Evolutionary conservation across 108 stramenopile genomes (phyloP).

Genomic region (Fragilariopsis cylindrus): DNA sequence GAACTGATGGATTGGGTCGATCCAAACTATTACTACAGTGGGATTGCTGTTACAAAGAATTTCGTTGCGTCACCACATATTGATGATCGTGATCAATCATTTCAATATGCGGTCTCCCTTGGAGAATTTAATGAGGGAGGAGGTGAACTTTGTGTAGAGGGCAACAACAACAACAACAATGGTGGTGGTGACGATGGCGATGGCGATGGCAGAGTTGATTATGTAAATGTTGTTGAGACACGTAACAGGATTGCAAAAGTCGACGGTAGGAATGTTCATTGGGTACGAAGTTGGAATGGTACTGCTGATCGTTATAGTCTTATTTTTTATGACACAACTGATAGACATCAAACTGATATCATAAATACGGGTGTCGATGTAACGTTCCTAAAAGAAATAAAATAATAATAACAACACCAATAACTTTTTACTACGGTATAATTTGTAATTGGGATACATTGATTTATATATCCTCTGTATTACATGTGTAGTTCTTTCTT

Average conservation of each 20-base stretch:
- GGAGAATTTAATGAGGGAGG: conserved; percentile 30
- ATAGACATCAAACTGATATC: too few species aligned
- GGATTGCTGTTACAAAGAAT: conserved; percentile 63
- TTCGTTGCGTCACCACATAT: conserved; percentile 69
- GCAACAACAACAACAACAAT: neutral
- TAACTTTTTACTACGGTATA: too few species aligned
- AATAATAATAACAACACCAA: too few species aligned
- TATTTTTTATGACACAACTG: too few species aligned
- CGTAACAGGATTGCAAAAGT: conserved; percentile 28
- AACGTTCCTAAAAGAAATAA: too few species aligned
- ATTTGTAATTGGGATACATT: too few species aligned
- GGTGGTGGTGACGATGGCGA: neutral
- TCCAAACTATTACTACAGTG: conserved; percentile 32
- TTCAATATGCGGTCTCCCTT: conserved; percentile 52
- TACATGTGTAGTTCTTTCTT: too few species aligned
- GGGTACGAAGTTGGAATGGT: conserved; percentile 26
- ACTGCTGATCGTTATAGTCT: too few species aligned
- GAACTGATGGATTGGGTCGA: conserved; percentile 33
- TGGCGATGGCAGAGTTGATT: neutral
- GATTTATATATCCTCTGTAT: too few species aligned
- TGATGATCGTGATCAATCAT: conserved; percentile 55
- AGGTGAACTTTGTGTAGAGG: conserved; percentile 41
- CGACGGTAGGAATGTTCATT: conserved; percentile 33
- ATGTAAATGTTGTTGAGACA: conserved; percentile 24
- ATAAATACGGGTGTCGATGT: too few species aligned